Percentiles rank a stretch among this genome's conserved stretches.
Conservation (phyloP, 2,329 filamentous ascomycete genomes). For the Paraconiothyrium sp. region DNA sequence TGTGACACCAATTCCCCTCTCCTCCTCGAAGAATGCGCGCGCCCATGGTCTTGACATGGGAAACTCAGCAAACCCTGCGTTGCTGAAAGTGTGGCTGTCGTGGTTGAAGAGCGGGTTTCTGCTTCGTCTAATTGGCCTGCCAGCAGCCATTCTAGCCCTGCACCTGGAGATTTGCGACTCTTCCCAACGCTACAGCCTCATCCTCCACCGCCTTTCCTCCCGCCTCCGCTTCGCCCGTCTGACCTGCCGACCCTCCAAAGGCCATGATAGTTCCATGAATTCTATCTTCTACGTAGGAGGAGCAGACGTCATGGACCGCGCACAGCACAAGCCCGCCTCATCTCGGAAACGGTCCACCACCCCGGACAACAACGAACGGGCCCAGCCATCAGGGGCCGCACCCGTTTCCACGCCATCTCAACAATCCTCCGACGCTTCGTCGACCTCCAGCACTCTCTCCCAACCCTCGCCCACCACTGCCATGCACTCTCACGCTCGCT, state of each 20-base stretch:
- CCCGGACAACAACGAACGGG: slow-evolving; percentile 39
- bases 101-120: slow-evolving; percentile 37
- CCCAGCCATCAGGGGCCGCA: slow-evolving; percentile 28
- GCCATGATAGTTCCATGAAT: slow-evolving; percentile 33
- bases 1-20: slow-evolving; percentile 11
- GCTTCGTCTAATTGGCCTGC: slow-evolving; percentile 38
- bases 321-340: slow-evolving; percentile 30
- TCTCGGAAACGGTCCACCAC: slow-evolving; percentile 32
- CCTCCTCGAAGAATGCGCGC: slow-evolving; percentile 39
- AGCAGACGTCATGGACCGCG: slow-evolving; percentile 41
- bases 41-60: slow-evolving; percentile 42
- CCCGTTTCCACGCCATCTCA: slow-evolving; percentile 17
- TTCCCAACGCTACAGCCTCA: slow-evolving; percentile 40
- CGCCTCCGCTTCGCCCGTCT: slow-evolving; percentile 38
- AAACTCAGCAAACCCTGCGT: slow-evolving; percentile 36
- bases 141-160: slow-evolving; percentile 39
- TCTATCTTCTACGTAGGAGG: slow-evolving; percentile 32
- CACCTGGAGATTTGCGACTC: slow-evolving; percentile 42
- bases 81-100: slow-evolving; percentile 43
- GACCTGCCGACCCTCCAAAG: slow-evolving; percentile 32
- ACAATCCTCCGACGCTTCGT: slow-evolving; percentile 23
- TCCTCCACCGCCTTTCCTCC: slow-evolving; percentile 47
- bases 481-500: slow-evolving; percentile 44
- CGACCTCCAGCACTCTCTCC: slow-evolving; percentile 32
- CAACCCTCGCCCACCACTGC: slow-evolving; percentile 26